A percentile compares a stretch with the other conserved stretches of the same genome.
These are phyloP conservation scores for Ichthyophthirius multifiliis DNA, from an alignment of 169 alveolate genomes.

Conservation along the genomic window DNA sequence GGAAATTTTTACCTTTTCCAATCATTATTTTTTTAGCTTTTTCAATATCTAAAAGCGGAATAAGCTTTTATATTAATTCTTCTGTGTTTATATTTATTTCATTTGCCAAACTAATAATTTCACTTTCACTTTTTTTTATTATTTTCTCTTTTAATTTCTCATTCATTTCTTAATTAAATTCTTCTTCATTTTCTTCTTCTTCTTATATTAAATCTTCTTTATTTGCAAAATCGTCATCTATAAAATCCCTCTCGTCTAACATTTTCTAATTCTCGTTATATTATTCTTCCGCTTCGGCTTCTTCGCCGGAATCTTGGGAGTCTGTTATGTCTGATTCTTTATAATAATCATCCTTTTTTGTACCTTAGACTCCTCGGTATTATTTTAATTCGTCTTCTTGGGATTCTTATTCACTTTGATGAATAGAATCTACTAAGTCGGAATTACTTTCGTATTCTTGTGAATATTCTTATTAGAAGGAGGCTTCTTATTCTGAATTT, in stretches of 20 bases:
- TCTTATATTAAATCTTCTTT: neutral
- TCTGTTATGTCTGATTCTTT: neutral
- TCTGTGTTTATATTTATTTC: neutral
- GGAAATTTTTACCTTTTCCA: neutral
- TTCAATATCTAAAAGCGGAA: neutral
- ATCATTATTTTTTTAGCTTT: neutral
- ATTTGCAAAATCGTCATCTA: neutral
- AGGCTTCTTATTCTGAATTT: too few relatives aligned
- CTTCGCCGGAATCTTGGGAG: neutral
- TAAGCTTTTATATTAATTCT: neutral
- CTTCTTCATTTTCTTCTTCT: neutral
- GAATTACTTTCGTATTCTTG: neutral
- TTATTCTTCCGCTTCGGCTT: neutral
- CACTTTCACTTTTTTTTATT: neutral
- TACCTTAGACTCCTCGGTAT: neutral
- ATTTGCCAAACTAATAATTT: neutral
- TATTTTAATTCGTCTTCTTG: neutral
- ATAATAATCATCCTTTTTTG: neutral
- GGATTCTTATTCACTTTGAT: neutral
- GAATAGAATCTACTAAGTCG: neutral
- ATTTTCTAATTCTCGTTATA: neutral
- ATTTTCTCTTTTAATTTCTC: neutral
- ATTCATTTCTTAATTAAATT: neutral
- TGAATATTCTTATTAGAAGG: neutral
- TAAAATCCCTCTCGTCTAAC: neutral